Evolutionary conservation across 2,329 filamentous ascomycete species (phyloP), one percentile per base, ranked within the genome.

Genomic region (Chrysosporium keratinophilum): DNA sequence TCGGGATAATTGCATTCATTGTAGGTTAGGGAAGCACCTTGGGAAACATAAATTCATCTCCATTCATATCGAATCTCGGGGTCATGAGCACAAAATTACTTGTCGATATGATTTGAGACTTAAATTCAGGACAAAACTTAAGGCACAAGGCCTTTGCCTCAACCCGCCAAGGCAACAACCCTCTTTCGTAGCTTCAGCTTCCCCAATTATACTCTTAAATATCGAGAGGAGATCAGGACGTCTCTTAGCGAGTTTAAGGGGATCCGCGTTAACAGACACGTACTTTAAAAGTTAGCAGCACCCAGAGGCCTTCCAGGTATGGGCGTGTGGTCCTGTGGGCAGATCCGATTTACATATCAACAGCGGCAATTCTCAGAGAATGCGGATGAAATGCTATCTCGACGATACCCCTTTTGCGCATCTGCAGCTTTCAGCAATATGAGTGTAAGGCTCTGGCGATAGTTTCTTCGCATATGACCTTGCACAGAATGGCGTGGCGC

Each of bases 261-360:
- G 31, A 37, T 20, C n/a, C 14, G 11, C 45, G 45, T 48, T 28
- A 48, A 17, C 45, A 14, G 3, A 48, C n/a, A 37, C 45, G 45
- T 48, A 48, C 45, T 19, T 9, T 15, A 17, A 14, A 10, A 11
- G n/a, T 2, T 19, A n/a, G n/a, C n/a, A n/a, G n/a, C n/a, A n/a
- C n/a, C n/a, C n/a, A n/a, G n/a, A n/a, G n/a, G 1, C 61, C 63
- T 15, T 54, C 59, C 4, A 71, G 70, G 59, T 71, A 71, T 57
- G n/a, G 62, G 61, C 9, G 60, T 69, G 34, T 59, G 57, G 47
- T 65, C 73, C 0, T 83, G 80, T 58, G 73, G 67, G 5, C 73
- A 79, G 60, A 69, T 82, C 39, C 68, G 68, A 5, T 74, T 67
- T 48, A 68, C 74, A 3, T 65, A 1, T 66, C 20, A 49, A 74